Evolutionary conservation across 345 rosid species (phyloP), one percentile per base, ranked within the genome.

Genomic region (Linum tenue): DNA sequence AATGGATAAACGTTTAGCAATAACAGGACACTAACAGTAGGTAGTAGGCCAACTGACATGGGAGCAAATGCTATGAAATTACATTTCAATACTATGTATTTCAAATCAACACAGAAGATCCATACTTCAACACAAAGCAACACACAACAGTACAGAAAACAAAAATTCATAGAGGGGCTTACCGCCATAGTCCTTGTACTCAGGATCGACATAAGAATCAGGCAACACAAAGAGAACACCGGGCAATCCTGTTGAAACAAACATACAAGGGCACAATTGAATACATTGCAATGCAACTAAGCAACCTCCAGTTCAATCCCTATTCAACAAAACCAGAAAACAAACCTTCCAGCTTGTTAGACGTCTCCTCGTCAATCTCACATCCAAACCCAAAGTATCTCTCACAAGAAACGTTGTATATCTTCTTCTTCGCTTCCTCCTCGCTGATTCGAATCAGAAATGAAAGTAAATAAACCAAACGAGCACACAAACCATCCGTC

Each of bases 351-450:
- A 95, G 86, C 86, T 88, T 89, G 77, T 86, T 82, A 0, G 95
- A 83, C 10, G 99, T 95, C 76, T 91, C 99, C 83, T 91, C 96
- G 53, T 89, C 99, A 72, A 95, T 76, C 82, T 94, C 96, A 65
- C 96, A 85, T 7, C 99, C 99, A 53, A 94, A 94, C 5, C 97
- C 99, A 63, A 91, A 78, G 72, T 94, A 94, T 74, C 96, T 88
- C 76, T 90, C 99, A n/a, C 96, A 95, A 0, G 95, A 95, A 53
- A 91, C 96, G 65, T 95, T 95, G 72, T 91, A 95, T 55, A 95
- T 91, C 76, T 83, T 79, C 83, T 81, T 79, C 81, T 86, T 95
- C 0, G 99, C 95, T 74, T 94, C 99, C 72, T 88, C 97, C 79
- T 85, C 92, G 65, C 97, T 94, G 65, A 44, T 36, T 38, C 14